These are phyloP conservation scores for Dittrichia graveolens DNA, from an alignment of 129 eudicot genomes.

Conservation along the genomic window DNA sequence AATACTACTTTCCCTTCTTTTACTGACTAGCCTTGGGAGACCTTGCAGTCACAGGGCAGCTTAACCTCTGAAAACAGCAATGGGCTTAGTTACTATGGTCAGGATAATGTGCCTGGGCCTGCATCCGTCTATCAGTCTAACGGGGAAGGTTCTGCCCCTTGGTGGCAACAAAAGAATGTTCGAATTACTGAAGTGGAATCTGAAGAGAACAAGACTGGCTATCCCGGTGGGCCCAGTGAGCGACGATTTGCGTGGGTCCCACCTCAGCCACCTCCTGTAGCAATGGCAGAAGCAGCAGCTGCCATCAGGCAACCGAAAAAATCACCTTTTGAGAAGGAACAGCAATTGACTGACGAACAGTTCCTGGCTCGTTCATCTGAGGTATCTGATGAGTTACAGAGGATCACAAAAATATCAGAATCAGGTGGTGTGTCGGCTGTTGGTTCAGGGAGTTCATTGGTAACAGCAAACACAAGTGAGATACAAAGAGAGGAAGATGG, in stretches of 20 bases:
- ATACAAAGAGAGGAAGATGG: constrained; percentile 45
- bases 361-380: constrained; percentile 53
- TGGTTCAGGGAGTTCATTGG: constrained; percentile 41
- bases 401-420: constrained; percentile 71
- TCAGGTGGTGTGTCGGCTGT: constrained; percentile 52
- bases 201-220: constrained; percentile 41
- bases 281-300: constrained; percentile 87
- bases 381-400: constrained; percentile 66
- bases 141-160: constrained; percentile 46
- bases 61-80: constrained; percentile 40
- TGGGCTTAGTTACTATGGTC: constrained; percentile 23
- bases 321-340: constrained; percentile 49
- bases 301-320: constrained; percentile 92
- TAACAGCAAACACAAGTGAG: constrained; percentile 39
- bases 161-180: constrained; percentile 67
- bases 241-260: constrained; percentile 68
- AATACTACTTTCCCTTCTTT: neutral
- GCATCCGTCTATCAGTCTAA: constrained; percentile 37
- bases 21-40: constrained; percentile 74
- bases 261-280: constrained; percentile 91
- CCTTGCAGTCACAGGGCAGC: constrained; percentile 46
- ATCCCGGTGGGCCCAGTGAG: constrained; percentile 40
- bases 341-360: constrained; percentile 58
- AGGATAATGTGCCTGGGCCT: constrained; percentile 33
- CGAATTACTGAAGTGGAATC: constrained; percentile 56